Percentiles rank a stretch among this genome's conserved stretches.
phyloP scores from a whole-genome alignment of 257 asterid species.

The Solanum virginianum region DNA sequence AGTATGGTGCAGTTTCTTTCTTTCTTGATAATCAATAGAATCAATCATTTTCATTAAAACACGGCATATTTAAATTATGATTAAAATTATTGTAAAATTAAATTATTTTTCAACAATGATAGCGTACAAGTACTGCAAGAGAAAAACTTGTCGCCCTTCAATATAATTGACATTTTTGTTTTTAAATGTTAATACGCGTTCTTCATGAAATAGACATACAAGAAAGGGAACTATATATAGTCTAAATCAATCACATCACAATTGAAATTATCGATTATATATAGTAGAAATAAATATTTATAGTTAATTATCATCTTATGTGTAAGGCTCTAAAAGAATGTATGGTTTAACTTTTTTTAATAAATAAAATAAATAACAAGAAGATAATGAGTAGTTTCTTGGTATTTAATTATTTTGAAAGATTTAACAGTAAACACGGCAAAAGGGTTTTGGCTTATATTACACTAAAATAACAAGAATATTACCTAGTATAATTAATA shows the following conservation, averaged over 20 bases:
- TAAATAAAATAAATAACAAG: background rate
- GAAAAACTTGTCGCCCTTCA: background rate
- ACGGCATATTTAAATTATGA: background rate
- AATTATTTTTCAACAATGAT: background rate
- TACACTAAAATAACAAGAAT: background rate
- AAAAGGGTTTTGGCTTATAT: background rate
- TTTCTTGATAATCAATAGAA: background rate
- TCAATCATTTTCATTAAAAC: background rate
- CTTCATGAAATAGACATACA: background rate
- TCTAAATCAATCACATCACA: background rate
- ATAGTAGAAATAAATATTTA: background rate
- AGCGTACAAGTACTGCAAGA: background rate
- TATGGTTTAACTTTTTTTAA: background rate
- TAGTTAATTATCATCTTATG: background rate
- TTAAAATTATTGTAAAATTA: background rate
- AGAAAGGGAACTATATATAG: background rate
- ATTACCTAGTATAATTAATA: no score
- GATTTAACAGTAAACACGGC: background rate
- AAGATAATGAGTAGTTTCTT: background rate
- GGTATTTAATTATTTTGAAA: background rate
- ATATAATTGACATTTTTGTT: background rate
- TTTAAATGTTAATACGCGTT: background rate
- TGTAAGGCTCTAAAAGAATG: background rate
- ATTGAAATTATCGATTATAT: background rate
- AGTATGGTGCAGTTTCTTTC: background rate